Evolutionary conservation across 495 filamentous ascomycete species (phyloP).

Genomic region (Halenospora varia): DNA sequence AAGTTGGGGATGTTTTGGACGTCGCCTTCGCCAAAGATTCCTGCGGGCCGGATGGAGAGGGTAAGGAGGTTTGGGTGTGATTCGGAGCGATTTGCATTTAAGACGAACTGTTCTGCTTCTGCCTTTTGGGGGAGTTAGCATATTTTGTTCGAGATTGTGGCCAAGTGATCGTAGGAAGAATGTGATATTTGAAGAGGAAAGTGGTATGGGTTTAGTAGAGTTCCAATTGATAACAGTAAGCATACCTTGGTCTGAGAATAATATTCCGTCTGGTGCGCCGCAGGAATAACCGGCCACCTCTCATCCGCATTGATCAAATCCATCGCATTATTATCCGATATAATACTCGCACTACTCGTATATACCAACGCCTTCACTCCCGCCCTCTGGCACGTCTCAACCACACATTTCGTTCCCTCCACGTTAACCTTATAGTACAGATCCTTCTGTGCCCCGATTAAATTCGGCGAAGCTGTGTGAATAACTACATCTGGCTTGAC

Average conservation of each 20-base stretch:
- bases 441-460: conserved; percentile 47
- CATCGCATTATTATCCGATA: conserved; percentile 73
- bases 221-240: background rate
- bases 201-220: background rate
- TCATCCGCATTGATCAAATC: conserved; percentile 91
- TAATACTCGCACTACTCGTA: conserved; percentile 85
- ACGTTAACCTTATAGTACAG: conserved; percentile 87
- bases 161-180: no score
- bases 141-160: no score
- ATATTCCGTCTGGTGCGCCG: conserved; percentile 72
- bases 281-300: conserved; percentile 72
- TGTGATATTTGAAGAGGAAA: no score
- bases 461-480: conserved; percentile 82
- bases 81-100: conserved; percentile 74
- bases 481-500: conserved; percentile 85
- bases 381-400: conserved; percentile 69
- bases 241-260: conserved; percentile 87
- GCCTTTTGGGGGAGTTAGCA: conserved; percentile 49
- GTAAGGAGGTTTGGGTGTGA: conserved; percentile 64
- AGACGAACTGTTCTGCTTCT: conserved; percentile 77
- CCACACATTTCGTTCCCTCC: conserved; percentile 73
- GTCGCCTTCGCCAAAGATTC: conserved; percentile 90
- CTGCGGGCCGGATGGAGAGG: conserved; percentile 76
- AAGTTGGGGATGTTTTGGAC: conserved; percentile 59
- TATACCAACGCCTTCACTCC: conserved; percentile 91